Evolutionary conservation across 2,329 filamentous ascomycete genomes (phyloP), one percentile per base, ranked within the genome.

Genomic region (Coniochaeta sp.): DNA sequence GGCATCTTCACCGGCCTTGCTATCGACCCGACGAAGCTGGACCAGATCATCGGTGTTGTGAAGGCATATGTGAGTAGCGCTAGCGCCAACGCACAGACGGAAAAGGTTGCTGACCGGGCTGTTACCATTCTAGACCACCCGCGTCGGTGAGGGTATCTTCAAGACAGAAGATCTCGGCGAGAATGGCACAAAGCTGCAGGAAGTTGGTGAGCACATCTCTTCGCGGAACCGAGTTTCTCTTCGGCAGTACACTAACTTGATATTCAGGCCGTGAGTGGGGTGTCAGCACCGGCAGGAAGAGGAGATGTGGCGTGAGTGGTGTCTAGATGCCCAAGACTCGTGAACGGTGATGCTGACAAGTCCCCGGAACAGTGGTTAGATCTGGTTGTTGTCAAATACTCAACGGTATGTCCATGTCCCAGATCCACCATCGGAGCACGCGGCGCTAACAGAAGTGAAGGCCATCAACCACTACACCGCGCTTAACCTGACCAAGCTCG

Each of bases 311-410:
- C 70, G 38, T 42, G n/a, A 42, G 38, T 42, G 6, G 12, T 14
- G 12, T 24, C 20, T 22, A 9, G 13, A 2, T 26, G 38, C 3
- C 12, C 2, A 13, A n/a, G 38, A 9, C 13, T 6, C 6, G 12
- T 6, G 12, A 6, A 4, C n/a, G 38, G 18, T 42, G 14, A 42
- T 10, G 10, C 6, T 56, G 26, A 54, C 58, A 30, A 51, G 30
- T 22, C 33, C n/a, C n/a, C n/a, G n/a, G n/a, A 26, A 42, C 12
- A 42, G 51, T 49, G 47, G 47, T 20, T 86, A 40, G 85, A 89
- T 60, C 74, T 89, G 5, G 83, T 87, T 30, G 78, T 87, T 6
- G 67, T 87, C 56, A 84, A 85, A 65, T 87, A 86, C 71, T 83
- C 66, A 24, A 58, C 60, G 54, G 38, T 42, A 42, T 14, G 38